phyloP scores from a whole-genome alignment of 768 basidiomycete genomes.

The Lepiota brunneoincarnata region DNA sequence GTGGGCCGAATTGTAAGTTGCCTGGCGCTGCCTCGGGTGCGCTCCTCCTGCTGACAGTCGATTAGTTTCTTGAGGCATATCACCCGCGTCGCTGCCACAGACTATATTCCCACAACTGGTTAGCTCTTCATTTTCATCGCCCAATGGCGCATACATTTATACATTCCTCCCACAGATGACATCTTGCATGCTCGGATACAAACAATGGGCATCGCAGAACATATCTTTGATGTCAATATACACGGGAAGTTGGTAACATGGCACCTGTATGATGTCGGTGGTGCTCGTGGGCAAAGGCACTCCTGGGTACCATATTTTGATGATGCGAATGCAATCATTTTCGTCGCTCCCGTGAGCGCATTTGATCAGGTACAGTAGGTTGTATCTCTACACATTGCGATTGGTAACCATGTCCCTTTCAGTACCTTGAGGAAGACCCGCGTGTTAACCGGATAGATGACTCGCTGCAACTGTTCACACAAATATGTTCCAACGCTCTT shows the following conservation, averaged over 20 bases:
- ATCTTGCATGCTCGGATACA: slow-evolving; percentile 88
- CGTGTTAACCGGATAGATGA: slow-evolving; percentile 85
- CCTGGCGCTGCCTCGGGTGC: not conserved
- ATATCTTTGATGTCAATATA: slow-evolving; percentile 77
- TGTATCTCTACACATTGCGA: not conserved
- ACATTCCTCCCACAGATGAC: slow-evolving; percentile 53
- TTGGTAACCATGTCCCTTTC: slow-evolving; percentile 12
- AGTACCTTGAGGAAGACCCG: slow-evolving; percentile 88
- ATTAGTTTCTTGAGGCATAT: slow-evolving; percentile 75
- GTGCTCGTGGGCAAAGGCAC: slow-evolving; percentile 69
- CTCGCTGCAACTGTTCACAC: slow-evolving; percentile 83
- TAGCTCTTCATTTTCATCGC: slow-evolving; percentile 12
- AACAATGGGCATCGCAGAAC: slow-evolving; percentile 86
- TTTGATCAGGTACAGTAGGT: slow-evolving; percentile 61
- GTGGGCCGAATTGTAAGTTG: slow-evolving; percentile 83
- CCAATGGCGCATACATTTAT: slow-evolving; percentile 27
- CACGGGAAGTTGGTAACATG: slow-evolving; percentile 75
- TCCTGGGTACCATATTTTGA: slow-evolving; percentile 79
- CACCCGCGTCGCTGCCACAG: slow-evolving; percentile 60
- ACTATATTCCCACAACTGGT: slow-evolving; percentile 79
- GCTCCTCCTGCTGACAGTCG: slow-evolving; percentile 4
- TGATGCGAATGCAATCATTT: slow-evolving; percentile 78
- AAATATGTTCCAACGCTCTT: slow-evolving; percentile 79
- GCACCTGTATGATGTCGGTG: slow-evolving; percentile 73
- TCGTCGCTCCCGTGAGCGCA: slow-evolving; percentile 75